Evolutionary conservation across 495 filamentous ascomycete species (phyloP).

Genomic region (Ascodesmis nigricans): DNA sequence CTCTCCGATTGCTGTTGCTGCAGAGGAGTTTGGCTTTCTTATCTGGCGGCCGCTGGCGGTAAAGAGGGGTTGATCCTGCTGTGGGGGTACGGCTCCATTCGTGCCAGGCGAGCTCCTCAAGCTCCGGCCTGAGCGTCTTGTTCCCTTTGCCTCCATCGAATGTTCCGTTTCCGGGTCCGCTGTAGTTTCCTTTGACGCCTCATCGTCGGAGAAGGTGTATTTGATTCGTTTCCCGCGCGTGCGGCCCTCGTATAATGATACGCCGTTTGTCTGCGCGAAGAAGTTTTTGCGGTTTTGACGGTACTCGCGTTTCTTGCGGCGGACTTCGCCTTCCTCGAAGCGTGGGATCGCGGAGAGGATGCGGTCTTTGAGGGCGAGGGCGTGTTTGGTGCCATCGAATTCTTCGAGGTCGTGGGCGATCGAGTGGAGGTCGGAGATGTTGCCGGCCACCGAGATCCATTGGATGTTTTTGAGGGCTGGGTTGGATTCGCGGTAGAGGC

Average conservation of each 20-base stretch:
- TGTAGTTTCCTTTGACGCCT: slow-evolving; percentile 56
- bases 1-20: too few species aligned
- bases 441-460: slow-evolving; percentile 85
- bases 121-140: too few species aligned
- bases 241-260: slow-evolving; percentile 86
- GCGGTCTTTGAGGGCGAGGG: slow-evolving; percentile 49
- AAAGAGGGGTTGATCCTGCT: slow-evolving; percentile 44
- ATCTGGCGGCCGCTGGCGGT: slow-evolving; percentile 84
- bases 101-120: too few species aligned
- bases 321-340: slow-evolving; percentile 88
- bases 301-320: slow-evolving; percentile 83
- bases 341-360: slow-evolving; percentile 66
- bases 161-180: slow-evolving; percentile 16
- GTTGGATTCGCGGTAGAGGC: slow-evolving; percentile 89
- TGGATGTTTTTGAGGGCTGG: slow-evolving; percentile 50
- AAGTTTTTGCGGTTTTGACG: slow-evolving; percentile 63
- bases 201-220: slow-evolving; percentile 85
- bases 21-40: slow-evolving; percentile 26
- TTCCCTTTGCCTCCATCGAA: background rate
- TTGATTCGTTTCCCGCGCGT: slow-evolving; percentile 87
- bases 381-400: slow-evolving; percentile 56
- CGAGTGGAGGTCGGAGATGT: slow-evolving; percentile 59
- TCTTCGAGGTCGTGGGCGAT: slow-evolving; percentile 51
- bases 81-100: too few species aligned
- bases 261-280: slow-evolving; percentile 68